Conservation (phyloP, 139 green algal species). For the Chlamydomonas sp. region DNA sequence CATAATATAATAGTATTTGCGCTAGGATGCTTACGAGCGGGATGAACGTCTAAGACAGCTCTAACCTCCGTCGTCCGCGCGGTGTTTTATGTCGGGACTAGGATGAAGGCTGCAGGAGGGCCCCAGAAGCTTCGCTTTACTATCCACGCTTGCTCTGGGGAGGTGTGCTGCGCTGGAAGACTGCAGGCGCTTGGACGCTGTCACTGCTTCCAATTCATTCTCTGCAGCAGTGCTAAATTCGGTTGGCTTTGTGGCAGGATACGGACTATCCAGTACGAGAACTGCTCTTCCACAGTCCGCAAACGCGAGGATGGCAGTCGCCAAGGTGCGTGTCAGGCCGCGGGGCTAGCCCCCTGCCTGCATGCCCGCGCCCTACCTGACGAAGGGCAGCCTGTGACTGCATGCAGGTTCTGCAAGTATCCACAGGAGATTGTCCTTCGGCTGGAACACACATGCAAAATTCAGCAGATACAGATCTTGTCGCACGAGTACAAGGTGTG, state of each 20-base stretch:
- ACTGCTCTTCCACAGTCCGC: slow-evolving; percentile 79
- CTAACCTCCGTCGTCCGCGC: not conserved
- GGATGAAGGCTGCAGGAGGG: slow-evolving; percentile 60
- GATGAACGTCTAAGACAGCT: too few relatives aligned
- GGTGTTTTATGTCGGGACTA: not conserved
- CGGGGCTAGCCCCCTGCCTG: not conserved
- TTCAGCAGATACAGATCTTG: slow-evolving; percentile 93
- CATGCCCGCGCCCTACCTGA: not conserved
- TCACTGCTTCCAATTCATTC: not conserved
- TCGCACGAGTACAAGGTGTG: slow-evolving; percentile 94
- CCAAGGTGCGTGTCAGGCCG: slow-evolving; percentile 61
- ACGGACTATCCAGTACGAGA: slow-evolving; percentile 82
- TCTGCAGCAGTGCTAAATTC: too few relatives aligned
- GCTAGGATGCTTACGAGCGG: too few relatives aligned
- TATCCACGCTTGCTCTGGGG: slow-evolving; percentile 59
- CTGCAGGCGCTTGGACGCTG: not conserved
- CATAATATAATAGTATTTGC: too few relatives aligned
- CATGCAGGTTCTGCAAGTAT: slow-evolving; percentile 81
- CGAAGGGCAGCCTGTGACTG: not conserved
- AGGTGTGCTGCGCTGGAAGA: slow-evolving; percentile 34
- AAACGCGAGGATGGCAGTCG: slow-evolving; percentile 88
- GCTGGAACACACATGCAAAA: slow-evolving; percentile 70
- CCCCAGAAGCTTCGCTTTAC: slow-evolving; percentile 69
- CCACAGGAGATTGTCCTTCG: slow-evolving; percentile 85
- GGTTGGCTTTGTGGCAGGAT: slow-evolving; percentile 61